Evolutionary conservation across 208 protist genomes (phyloP), one percentile per base, ranked within the genome.

Genomic region (Naegleria gruberi): DNA sequence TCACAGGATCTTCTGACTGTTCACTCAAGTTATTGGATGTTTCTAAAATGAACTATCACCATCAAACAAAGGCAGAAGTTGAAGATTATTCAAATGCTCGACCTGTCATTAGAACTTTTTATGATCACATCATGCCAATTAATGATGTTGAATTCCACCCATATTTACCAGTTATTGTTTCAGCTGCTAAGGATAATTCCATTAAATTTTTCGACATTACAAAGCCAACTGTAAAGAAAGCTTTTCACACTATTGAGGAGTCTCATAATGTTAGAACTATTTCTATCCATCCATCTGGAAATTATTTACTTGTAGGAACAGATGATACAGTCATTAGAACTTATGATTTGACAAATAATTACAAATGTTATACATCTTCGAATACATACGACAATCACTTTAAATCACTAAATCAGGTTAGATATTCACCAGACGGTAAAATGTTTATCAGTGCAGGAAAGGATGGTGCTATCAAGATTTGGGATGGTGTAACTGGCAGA

Each of bases 111-210:
- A 73, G 92, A 82, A 94, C 92, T 3, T 94, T 92, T 57, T 93
- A 94, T 84, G 92, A 94, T 85, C 92, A 94, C 82, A 91, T 23
- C 41, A 47, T 92, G 43, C 82, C 81, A 19, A 92, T 93, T 37
- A 93, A 92, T 43, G 92, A 93, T 55, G 57, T 93, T n/a, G 89
- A 91, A 45, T 93, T 93, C 65, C 92, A 93, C 89, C 92, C 92
- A 55, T 55, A 37, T 0, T 74, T 89, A 46, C 91, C 85, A 0
- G 65, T 92, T 30, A 43, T 94, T 0, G 81, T 83, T n/a, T 91
- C 85, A 2, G 83, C 77, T 0, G 82, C 77, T 4, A 74, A 82
- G 55, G 92, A 94, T 77, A 45, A 55, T 5, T 92, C 91, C 0
- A 89, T 93, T 10, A 77, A 89, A 65, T 93, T 94, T 34, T 94